These are phyloP conservation scores for Mycena kentingensis DNA, from an alignment of 768 basidiomycete genomes.

Conservation along the genomic window DNA sequence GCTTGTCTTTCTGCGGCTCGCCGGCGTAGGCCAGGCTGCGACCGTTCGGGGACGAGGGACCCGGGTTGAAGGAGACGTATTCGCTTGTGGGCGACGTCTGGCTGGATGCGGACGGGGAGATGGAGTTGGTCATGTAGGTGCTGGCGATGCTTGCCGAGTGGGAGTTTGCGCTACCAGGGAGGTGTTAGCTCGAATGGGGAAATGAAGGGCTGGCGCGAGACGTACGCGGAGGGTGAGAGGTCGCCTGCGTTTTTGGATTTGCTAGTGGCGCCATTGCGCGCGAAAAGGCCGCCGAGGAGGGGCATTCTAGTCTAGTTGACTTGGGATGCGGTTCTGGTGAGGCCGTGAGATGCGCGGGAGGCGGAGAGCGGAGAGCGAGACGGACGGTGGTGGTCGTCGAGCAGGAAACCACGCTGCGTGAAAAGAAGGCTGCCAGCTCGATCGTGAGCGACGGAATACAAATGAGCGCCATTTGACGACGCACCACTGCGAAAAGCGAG, in stretches of 20 bases:
- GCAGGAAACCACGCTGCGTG: not conserved
- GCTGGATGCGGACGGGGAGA: not conserved
- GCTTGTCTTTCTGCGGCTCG: not conserved
- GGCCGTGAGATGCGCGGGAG: not conserved
- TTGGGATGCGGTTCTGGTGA: not conserved
- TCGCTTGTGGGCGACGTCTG: slow-evolving; percentile 7
- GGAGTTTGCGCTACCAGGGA: not conserved
- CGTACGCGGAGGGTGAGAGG: slow-evolving; percentile 2
- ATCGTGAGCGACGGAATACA: too few relatives aligned
- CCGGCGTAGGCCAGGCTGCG: slow-evolving; percentile 15
- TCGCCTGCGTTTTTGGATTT: slow-evolving; percentile 7
- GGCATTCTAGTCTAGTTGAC: slow-evolving; percentile 9
- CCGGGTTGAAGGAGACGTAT: slow-evolving; percentile 11
- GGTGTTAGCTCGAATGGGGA: not conserved
- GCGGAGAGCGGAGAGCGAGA: not conserved
- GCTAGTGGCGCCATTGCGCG: slow-evolving; percentile 6
- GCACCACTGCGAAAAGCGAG: too few relatives aligned
- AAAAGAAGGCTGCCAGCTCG: too few relatives aligned
- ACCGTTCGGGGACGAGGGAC: slow-evolving; percentile 13
- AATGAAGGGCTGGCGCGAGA: not conserved
- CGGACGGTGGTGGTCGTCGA: not conserved
- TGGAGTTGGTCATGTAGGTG: slow-evolving; percentile 1
- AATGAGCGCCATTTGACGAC: too few relatives aligned
- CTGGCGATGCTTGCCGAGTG: not conserved
- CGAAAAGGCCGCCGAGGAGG: slow-evolving; percentile 23